phyloP scores from a whole-genome alignment of 2,329 filamentous ascomycete genomes.

The Cordyceps tenuipes region DNA sequence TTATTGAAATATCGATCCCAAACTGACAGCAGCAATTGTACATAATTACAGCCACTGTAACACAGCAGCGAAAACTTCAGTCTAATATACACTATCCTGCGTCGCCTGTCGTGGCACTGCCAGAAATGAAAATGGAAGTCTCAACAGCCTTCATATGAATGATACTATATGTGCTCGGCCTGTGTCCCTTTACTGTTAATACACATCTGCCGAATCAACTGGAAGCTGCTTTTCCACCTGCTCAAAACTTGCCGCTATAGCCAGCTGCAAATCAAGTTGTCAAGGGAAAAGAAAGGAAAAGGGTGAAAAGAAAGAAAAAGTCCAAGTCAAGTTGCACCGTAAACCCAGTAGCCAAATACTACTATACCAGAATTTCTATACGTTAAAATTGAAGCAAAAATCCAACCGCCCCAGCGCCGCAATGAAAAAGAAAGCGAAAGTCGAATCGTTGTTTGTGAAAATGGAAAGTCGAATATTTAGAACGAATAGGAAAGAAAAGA shows the following conservation, averaged over 20 bases:
- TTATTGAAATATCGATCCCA: too few species aligned
- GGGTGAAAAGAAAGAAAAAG: not conserved
- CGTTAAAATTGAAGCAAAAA: not conserved
- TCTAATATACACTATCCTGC: not conserved
- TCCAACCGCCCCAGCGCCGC: not conserved
- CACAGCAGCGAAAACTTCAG: not conserved
- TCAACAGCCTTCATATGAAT: not conserved
- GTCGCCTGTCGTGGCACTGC: too few species aligned
- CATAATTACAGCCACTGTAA: too few species aligned
- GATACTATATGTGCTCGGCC: not conserved
- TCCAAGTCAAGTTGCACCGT: not conserved
- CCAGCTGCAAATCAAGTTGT: not conserved
- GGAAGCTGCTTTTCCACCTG: not conserved
- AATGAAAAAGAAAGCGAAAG: not conserved
- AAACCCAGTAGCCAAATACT: not conserved
- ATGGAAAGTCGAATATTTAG: slow-evolving; percentile 4
- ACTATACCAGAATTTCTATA: slow-evolving; percentile 1
- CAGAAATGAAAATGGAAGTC: not conserved
- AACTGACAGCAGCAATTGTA: too few species aligned
- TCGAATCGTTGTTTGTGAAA: not conserved
- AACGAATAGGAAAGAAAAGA: not conserved
- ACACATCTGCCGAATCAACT: not conserved
- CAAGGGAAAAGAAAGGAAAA: not conserved
- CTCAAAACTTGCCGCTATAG: not conserved
- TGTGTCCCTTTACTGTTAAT: not conserved